A percentile compares a stretch with the other conserved stretches of the same genome.
These are phyloP conservation scores for Trichoderma guizhouense DNA, from an alignment of 2,329 filamentous ascomycete species.

Conservation along the genomic window DNA sequence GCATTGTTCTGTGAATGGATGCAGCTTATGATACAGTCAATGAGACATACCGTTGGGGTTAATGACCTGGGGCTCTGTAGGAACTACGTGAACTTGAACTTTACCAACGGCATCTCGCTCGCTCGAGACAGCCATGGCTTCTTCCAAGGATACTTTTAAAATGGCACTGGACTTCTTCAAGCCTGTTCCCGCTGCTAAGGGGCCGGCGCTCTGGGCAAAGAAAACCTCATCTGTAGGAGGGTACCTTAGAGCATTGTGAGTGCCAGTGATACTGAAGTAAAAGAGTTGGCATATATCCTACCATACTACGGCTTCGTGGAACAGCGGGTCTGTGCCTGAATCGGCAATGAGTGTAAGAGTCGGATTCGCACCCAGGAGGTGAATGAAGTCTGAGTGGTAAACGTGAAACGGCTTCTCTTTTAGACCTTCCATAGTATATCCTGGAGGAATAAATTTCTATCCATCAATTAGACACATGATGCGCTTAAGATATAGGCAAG, in stretches of 20 bases:
- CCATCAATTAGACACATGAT: not conserved
- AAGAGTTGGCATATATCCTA: constrained; percentile 21
- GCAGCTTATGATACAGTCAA: not conserved
- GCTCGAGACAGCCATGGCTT: constrained; percentile 40
- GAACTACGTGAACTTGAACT: constrained; percentile 42
- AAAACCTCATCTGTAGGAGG: constrained; percentile 47
- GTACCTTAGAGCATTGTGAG: constrained; percentile 18
- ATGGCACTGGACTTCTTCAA: constrained; percentile 46
- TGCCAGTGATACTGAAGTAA: not conserved
- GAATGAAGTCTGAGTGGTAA: constrained; percentile 46
- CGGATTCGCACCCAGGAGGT: constrained; percentile 44
- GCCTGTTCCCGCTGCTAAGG: constrained; percentile 42
- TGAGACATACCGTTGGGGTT: constrained; percentile 47
- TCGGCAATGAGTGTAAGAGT: constrained; percentile 46
- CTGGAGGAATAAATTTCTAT: constrained; percentile 37
- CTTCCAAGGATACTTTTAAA: constrained; percentile 44
- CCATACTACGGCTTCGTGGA: constrained; percentile 53
- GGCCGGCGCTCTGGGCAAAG: constrained; percentile 49
- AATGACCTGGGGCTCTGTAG: constrained; percentile 41
- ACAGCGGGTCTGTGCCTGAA: constrained; percentile 41
- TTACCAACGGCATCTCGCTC: constrained; percentile 37
- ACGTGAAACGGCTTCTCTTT: constrained; percentile 40
- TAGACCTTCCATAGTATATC: constrained; percentile 37
- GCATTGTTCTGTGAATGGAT: not conserved
- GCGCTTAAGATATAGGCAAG: not conserved